Evolutionary conservation across 2,329 filamentous ascomycete species (phyloP).

Genomic region (Fusarium multiceps): DNA sequence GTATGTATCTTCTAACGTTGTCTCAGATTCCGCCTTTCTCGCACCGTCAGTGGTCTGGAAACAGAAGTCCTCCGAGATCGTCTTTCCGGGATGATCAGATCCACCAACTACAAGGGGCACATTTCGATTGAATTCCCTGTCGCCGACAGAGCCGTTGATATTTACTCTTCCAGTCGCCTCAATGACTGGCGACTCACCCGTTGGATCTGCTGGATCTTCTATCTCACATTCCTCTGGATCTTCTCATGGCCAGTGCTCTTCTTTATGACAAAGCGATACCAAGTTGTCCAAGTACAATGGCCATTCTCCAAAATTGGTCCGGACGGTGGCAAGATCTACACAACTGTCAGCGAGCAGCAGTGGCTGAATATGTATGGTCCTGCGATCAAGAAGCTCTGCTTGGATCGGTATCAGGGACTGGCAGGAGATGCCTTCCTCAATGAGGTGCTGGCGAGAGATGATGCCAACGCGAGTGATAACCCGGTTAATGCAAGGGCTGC

Average conservation of each 20-base stretch:
- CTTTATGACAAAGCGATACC: constrained; percentile 35
- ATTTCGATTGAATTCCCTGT: constrained; percentile 4
- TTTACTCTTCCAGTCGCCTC: constrained; percentile 32
- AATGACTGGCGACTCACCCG: constrained; percentile 34
- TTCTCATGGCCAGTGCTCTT: constrained; percentile 39
- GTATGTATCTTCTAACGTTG: background rate
- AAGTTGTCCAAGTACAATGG: constrained; percentile 33
- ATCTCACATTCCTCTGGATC: constrained; percentile 40
- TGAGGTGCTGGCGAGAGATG: constrained; percentile 27
- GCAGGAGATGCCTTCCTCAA: constrained; percentile 33
- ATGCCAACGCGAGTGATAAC: background rate
- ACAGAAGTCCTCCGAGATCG: background rate
- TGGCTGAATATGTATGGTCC: constrained; percentile 29
- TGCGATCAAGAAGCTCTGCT: constrained; percentile 31
- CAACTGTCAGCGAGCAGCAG: constrained; percentile 35
- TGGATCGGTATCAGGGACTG: constrained; percentile 38
- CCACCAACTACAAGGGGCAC: constrained; percentile 31
- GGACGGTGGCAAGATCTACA: too few relatives aligned
- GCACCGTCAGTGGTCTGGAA: constrained; percentile 31
- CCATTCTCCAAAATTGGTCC: too few relatives aligned
- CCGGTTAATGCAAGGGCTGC: constrained; percentile 19
- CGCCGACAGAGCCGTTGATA: constrained; percentile 38
- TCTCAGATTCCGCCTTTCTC: constrained; percentile 31
- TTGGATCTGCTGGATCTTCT: constrained; percentile 42
- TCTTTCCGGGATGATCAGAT: constrained; percentile 9